Percentiles rank a stretch among this genome's conserved stretches.
Conservation (phyloP, 2,329 filamentous ascomycete species). For the Podosphaera leucotricha region DNA sequence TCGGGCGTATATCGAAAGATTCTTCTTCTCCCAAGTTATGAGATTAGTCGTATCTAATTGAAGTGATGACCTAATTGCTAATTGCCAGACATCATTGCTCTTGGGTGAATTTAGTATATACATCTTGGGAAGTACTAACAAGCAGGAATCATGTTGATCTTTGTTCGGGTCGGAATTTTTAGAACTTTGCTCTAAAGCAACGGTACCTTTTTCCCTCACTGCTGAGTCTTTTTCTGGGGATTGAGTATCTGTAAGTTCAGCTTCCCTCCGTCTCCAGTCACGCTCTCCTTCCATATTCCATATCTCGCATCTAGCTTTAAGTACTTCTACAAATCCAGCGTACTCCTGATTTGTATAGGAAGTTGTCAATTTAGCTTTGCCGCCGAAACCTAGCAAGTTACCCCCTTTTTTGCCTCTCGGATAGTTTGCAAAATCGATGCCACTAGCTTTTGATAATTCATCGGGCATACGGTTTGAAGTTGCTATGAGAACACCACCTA, state of each 20-base stretch:
- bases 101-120: constrained; percentile 10
- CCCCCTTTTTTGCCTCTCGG: constrained; percentile 27
- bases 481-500: constrained; percentile 58
- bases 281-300: constrained; percentile 60
- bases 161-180: constrained; percentile 1
- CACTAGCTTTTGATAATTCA: constrained; percentile 52
- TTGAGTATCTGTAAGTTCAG: constrained; percentile 14
- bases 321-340: constrained; percentile 47
- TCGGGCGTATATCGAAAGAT: constrained; percentile 37
- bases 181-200: neutral
- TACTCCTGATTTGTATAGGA: constrained; percentile 47
- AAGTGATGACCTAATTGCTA: constrained; percentile 7
- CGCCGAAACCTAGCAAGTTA: constrained; percentile 23
- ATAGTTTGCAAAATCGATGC: constrained; percentile 36
- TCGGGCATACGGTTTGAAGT: constrained; percentile 71
- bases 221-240: constrained; percentile 11
- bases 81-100: constrained; percentile 10
- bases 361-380: constrained; percentile 9
- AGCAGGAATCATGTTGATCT: neutral
- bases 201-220: neutral
- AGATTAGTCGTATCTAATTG: constrained; percentile 5
- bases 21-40: constrained; percentile 22
- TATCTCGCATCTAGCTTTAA: constrained; percentile 57
- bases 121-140: constrained; percentile 8
- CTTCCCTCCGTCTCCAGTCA: constrained; percentile 44